Evolutionary conservation across 2,329 filamentous ascomycete genomes (phyloP).

Genomic region (Colletotrichum incanum): DNA sequence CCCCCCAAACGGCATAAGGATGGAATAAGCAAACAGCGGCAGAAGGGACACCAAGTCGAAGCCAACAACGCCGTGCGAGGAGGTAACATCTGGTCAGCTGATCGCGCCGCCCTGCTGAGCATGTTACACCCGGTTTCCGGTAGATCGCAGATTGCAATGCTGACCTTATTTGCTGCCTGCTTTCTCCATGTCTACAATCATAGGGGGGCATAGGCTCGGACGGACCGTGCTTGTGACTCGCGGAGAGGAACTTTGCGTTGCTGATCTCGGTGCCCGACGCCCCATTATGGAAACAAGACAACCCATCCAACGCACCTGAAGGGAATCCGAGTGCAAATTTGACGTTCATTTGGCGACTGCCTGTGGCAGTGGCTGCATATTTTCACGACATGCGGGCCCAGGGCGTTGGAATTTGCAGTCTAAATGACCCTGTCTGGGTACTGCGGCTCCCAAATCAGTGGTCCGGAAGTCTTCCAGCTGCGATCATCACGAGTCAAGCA

Average conservation of each 20-base stretch:
- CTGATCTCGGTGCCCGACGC: constrained; percentile 37
- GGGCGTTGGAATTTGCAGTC: constrained; percentile 10
- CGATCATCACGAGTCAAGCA: constrained; percentile 30
- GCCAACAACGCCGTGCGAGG: constrained; percentile 9
- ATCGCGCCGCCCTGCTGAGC: constrained; percentile 17
- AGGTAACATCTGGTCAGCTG: constrained; percentile 21
- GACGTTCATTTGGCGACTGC: background rate
- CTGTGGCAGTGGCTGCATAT: background rate
- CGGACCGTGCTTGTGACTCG: constrained; percentile 24
- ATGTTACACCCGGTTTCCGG: constrained; percentile 15
- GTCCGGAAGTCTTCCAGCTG: constrained; percentile 22
- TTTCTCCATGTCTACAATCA: background rate
- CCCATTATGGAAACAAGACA: constrained; percentile 16
- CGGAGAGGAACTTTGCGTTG: constrained; percentile 16
- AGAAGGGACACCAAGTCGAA: background rate
- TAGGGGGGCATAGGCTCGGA: constrained; percentile 4
- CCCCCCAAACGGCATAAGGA: background rate
- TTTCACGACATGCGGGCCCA: constrained; percentile 8
- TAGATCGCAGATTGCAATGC: background rate
- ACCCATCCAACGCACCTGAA: constrained; percentile 1
- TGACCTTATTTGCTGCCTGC: background rate
- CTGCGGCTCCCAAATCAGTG: constrained; percentile 29
- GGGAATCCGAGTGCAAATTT: background rate
- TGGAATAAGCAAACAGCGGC: constrained; percentile 9
- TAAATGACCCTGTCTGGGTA: background rate